Evolutionary conservation across 1,284 basidiomycete species (phyloP).

Genomic region (Ustilago xerochloae): DNA sequence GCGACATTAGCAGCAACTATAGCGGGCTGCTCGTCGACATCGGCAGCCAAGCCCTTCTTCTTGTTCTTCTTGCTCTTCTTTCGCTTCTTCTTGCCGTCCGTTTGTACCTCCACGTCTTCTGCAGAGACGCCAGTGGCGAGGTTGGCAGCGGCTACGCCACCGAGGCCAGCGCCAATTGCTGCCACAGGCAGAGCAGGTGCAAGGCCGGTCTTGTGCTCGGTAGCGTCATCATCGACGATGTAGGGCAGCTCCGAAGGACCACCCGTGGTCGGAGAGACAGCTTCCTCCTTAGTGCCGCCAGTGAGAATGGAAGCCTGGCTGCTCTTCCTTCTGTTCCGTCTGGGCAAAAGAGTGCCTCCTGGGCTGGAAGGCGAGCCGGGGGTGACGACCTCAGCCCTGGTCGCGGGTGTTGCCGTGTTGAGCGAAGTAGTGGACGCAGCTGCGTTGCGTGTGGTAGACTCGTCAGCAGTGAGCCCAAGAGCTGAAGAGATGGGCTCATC

Average conservation of each 20-base stretch:
- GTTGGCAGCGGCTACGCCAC: conserved; percentile 31
- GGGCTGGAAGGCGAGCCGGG: too few relatives aligned
- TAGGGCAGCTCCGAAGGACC: conserved; percentile 42
- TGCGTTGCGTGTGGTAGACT: conserved; percentile 3
- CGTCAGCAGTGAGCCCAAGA: conserved; percentile 19
- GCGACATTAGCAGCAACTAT: conserved; percentile 1
- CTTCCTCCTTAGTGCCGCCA: conserved; percentile 3
- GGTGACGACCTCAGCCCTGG: conserved; percentile 1
- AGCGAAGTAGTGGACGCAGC: conserved; percentile 21
- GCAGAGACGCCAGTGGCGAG: conserved; percentile 8
- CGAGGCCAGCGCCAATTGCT: conserved; percentile 29
- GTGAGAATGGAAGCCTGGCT: conserved; percentile 23
- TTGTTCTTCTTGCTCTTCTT: conserved; percentile 29
- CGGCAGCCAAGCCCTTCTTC: conserved; percentile 20
- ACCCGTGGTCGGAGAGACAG: background rate
- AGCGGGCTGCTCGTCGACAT: conserved; percentile 7
- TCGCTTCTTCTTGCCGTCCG: conserved; percentile 10
- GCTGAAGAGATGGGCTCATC: conserved; percentile 21
- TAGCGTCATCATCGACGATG: conserved; percentile 24
- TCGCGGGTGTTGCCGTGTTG: conserved; percentile 12
- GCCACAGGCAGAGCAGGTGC: conserved; percentile 22
- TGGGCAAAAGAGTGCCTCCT: background rate
- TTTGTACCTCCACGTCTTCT: background rate
- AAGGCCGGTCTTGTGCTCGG: background rate
- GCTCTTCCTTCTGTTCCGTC: conserved; percentile 1